Conservation (phyloP, 805 yeast genomes). For the Metschnikowia continentalis region DNA sequence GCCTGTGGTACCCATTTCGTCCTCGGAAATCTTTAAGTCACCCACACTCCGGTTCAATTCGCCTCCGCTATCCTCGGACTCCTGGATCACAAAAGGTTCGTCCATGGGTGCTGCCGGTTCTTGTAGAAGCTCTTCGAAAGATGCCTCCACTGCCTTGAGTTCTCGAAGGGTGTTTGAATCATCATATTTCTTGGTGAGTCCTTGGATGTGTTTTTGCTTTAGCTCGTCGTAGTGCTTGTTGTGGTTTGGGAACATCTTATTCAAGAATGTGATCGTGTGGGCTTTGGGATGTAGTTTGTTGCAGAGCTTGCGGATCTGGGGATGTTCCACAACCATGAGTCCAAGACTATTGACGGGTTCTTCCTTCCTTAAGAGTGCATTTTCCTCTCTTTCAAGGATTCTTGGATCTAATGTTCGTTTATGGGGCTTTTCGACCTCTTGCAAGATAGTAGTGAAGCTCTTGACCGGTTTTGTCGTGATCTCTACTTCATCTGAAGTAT, state of each 20-base stretch:
- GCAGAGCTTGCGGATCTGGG: conserved; percentile 14
- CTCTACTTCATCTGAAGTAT: neutral
- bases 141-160: neutral
- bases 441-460: neutral
- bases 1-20: neutral
- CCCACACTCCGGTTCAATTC: conserved; percentile 19
- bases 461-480: neutral
- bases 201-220: conserved; percentile 1
- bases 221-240: conserved; percentile 5
- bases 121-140: conserved; percentile 1
- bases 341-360: neutral
- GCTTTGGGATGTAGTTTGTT: conserved; percentile 4
- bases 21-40: conserved; percentile 14
- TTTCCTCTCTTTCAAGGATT: neutral
- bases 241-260: conserved; percentile 10
- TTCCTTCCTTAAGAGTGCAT: neutral
- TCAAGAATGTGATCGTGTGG: conserved; percentile 12
- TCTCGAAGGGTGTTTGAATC: neutral
- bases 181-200: conserved; percentile 5
- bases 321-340: conserved; percentile 12
- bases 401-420: conserved; percentile 5
- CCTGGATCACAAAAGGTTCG: conserved; percentile 15
- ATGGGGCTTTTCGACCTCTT: conserved; percentile 1
- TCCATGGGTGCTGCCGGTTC: conserved; percentile 14
- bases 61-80: conserved; percentile 14